A percentile compares a stretch with the other conserved stretches of the same genome.
These are phyloP conservation scores for Cymbopogon flexuosus DNA, from an alignment of 202 grass and related monocot genomes.

Conservation along the genomic window DNA sequence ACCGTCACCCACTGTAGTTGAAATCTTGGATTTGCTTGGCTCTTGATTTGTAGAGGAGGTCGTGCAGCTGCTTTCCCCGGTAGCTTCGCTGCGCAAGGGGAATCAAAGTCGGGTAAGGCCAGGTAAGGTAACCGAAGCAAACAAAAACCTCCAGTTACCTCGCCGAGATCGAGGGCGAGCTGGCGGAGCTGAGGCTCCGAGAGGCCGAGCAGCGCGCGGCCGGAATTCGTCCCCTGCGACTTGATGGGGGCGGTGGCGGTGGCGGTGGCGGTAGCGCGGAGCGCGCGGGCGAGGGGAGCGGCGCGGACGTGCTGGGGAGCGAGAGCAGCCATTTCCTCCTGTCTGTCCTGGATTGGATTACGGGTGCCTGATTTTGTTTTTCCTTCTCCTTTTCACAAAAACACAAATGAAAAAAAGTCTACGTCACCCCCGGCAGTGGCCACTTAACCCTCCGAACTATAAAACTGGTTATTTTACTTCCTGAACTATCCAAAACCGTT, in stretches of 20 bases:
- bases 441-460: no score
- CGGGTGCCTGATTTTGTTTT: background rate
- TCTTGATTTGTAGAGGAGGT: constrained; percentile 83
- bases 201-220: constrained; percentile 64
- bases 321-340: constrained; percentile 51
- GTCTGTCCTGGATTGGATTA: background rate
- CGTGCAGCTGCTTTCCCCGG: constrained; percentile 84
- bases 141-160: constrained; percentile 35
- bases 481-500: no score
- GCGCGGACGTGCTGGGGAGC: constrained; percentile 54
- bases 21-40: constrained; percentile 78
- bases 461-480: no score
- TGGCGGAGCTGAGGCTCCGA: constrained; percentile 86
- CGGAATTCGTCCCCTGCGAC: constrained; percentile 1
- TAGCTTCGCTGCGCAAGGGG: constrained; percentile 68
- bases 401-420: no score
- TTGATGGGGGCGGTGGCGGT: background rate
- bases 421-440: no score
- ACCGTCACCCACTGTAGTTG: constrained; percentile 37
- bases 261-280: constrained; percentile 34
- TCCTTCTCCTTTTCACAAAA: background rate
- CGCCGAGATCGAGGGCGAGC: constrained; percentile 62
- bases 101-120: background rate
- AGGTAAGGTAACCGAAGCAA: background rate
- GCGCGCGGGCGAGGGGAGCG: constrained; percentile 58